These are phyloP conservation scores for Stachybotrys chlorohalonatus DNA, from an alignment of 2,329 filamentous ascomycete genomes.

Conservation along the genomic window DNA sequence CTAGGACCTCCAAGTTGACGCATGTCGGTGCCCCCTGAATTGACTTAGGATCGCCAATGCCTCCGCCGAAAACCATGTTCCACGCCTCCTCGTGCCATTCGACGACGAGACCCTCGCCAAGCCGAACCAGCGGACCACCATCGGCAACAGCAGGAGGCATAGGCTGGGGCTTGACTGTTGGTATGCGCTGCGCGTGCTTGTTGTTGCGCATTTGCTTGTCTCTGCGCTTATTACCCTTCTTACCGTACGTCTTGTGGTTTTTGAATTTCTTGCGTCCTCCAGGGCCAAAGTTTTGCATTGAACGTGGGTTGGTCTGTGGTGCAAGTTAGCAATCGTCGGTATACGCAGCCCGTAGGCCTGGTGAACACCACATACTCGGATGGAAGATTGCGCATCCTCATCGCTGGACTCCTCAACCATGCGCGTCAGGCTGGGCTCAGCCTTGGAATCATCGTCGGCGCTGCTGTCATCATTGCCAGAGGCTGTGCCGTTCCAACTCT, in stretches of 20 bases:
- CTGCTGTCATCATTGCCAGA: conserved; percentile 43
- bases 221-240: conserved; percentile 38
- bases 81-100: conserved; percentile 72
- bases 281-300: conserved; percentile 13
- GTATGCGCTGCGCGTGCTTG: conserved; percentile 26
- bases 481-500: conserved; percentile 34
- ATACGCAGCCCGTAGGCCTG: no score
- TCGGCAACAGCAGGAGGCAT: conserved; percentile 28
- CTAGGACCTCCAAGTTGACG: conserved; percentile 38
- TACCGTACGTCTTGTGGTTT: conserved; percentile 34
- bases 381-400: conserved; percentile 30
- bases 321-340: conserved; percentile 3
- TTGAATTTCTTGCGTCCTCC: conserved; percentile 40
- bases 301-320: conserved; percentile 8
- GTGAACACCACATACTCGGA: conserved; percentile 12
- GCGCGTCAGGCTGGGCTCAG: conserved; percentile 31
- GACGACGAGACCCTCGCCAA: conserved; percentile 77
- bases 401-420: conserved; percentile 53
- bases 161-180: conserved; percentile 22
- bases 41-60: conserved; percentile 22
- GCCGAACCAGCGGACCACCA: conserved; percentile 60
- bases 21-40: conserved; percentile 54
- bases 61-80: conserved; percentile 59
- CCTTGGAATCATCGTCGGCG: conserved; percentile 36
- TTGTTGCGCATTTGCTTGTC: conserved; percentile 29